Conservation (phyloP, 2,329 filamentous ascomycete genomes). For the Trichoderma afroharzianum region DNA sequence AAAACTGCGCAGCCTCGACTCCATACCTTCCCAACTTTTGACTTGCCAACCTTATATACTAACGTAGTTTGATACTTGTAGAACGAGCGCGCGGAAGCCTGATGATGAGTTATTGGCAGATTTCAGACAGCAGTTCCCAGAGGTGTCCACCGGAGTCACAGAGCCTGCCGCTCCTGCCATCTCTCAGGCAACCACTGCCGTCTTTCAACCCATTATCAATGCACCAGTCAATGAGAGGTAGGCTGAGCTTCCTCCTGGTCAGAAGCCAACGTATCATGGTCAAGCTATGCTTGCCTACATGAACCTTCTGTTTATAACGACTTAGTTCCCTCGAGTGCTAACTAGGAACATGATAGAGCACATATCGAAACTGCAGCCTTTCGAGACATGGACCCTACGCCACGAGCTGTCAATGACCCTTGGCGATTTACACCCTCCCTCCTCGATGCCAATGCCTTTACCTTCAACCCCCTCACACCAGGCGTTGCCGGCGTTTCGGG, state of each 20-base stretch:
- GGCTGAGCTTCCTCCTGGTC: not conserved
- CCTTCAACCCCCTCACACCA: conserved; percentile 68
- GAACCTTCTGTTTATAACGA: not conserved
- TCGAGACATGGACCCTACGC: conserved; percentile 75
- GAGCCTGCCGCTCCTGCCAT: conserved; percentile 41
- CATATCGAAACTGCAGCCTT: conserved; percentile 37
- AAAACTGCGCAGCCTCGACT: not conserved
- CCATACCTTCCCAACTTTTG: not conserved
- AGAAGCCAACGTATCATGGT: not conserved
- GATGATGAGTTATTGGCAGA: conserved; percentile 75
- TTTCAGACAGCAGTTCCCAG: conserved; percentile 79
- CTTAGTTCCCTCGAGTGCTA: not conserved
- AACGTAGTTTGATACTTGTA: conserved; percentile 30
- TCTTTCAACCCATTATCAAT: conserved; percentile 20
- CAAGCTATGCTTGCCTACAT: not conserved
- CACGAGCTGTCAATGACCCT: conserved; percentile 72
- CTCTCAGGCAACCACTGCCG: conserved; percentile 32
- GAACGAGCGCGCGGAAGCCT: conserved; percentile 76
- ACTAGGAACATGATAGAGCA: conserved; percentile 19
- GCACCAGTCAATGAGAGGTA: conserved; percentile 29
- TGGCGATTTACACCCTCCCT: conserved; percentile 88
- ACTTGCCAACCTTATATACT: not conserved
- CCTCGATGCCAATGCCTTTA: conserved; percentile 79
- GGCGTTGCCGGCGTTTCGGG: conserved; percentile 49
- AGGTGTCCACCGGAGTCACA: conserved; percentile 57